Base-by-base conservation (phyloP, 345 rosid species). In the Excoecaria cochinchinensis region DNA sequence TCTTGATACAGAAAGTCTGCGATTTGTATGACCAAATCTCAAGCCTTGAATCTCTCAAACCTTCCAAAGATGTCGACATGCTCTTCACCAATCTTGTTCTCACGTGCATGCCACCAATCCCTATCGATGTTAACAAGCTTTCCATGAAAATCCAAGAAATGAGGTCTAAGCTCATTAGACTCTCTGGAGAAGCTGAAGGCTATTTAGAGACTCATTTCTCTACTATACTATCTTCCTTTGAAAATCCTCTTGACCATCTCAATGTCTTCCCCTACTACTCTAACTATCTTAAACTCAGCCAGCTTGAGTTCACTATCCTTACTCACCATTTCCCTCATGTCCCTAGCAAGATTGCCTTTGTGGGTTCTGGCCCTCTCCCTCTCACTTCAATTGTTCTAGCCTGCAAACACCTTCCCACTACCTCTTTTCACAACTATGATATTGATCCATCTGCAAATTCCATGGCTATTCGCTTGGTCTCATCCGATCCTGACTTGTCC, bases 321-420 rank as follows among this genome's bases (percentile, higher is more conserved):
- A 66, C 38, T 62, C 83, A 89, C 38, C 88, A 86, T 81, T 71
- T 44, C 65, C 48, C 85, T 0, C 73, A 67, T 67, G 80, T 72
- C 55, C 97, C 91, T 7, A 78, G 12, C 81, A 84, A 78, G n/a
- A 72, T 94, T 12, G 98, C 98, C 67, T 94, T 94, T 46, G 65
- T 94, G 36, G 97, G 98, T 39, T 94, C 98, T 3, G 97, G 98
- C 31, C 97, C 97, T 16, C 92, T 94, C 19, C 98, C 98, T 5
- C 83, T 94, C 6, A 90, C 97, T 24, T 88, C 98, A 0, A 80
- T 94, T 15, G 95, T 94, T 14, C 75, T 94, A 38, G 97, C 98
- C 42, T 64, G 82, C 44, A 81, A 82, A 36, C 92, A 92, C 77
- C 89, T 94, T 52, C 75, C 89, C 14, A 76, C 71, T 36, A 78